Evolutionary conservation across 2,329 filamentous ascomycete genomes (phyloP).

Genomic region (Teratosphaeria nubilosa): DNA sequence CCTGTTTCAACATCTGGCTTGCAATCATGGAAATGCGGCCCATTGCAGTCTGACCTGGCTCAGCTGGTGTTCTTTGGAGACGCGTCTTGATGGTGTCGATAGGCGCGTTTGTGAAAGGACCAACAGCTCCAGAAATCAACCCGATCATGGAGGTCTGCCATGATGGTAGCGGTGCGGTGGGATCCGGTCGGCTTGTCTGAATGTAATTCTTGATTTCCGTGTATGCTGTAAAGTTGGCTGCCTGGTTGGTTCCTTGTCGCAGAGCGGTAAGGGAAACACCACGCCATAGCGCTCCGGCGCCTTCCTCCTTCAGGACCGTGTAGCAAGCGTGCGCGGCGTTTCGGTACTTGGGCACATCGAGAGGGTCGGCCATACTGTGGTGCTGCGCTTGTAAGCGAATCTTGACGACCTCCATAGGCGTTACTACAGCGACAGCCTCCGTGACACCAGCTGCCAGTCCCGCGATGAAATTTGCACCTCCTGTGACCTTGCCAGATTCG

Average conservation of each 20-base stretch:
- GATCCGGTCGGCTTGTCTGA: constrained; percentile 61
- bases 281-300: constrained; percentile 75
- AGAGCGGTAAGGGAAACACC: constrained; percentile 89
- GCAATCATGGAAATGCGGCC: constrained; percentile 70
- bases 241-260: constrained; percentile 92
- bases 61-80: constrained; percentile 78
- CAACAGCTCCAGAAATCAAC: constrained; percentile 85
- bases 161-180: constrained; percentile 58
- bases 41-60: constrained; percentile 66
- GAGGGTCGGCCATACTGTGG: constrained; percentile 93
- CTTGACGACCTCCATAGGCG: constrained; percentile 98
- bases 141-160: constrained; percentile 91
- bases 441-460: constrained; percentile 89
- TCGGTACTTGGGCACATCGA: constrained; percentile 93
- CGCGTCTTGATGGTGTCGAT: constrained; percentile 99
- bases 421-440: constrained; percentile 91
- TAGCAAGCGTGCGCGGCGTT: constrained; percentile 77
- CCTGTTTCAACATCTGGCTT: constrained; percentile 57
- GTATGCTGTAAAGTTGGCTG: constrained; percentile 97
- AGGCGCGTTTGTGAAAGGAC: constrained; percentile 88
- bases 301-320: constrained; percentile 88
- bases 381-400: constrained; percentile 96
- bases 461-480: constrained; percentile 64
- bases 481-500: constrained; percentile 55
- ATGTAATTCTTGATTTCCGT: constrained; percentile 79